Percentiles rank a stretch among this genome's conserved stretches.
Evolutionary conservation across 768 basidiomycete genomes (phyloP).

Genomic region (Tulasnella sp.): DNA sequence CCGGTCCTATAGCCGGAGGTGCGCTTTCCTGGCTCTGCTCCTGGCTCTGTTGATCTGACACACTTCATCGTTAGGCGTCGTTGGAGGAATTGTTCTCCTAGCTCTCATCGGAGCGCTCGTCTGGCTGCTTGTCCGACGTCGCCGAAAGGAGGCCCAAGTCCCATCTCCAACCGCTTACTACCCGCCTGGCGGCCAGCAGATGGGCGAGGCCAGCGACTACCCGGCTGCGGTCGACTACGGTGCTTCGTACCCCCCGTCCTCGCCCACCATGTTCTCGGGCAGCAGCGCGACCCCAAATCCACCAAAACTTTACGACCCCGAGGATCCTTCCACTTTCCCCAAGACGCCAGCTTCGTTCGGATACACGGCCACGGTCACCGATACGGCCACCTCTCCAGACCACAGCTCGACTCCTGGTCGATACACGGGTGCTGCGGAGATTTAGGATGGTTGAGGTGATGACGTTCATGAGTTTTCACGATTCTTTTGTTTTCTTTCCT

Average conservation of each 20-base stretch:
- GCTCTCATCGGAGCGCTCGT: not conserved
- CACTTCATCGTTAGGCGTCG: not conserved
- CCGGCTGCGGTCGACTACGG: slow-evolving; percentile 2
- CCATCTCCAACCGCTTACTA: not conserved
- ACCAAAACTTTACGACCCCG: not conserved
- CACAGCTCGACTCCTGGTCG: not conserved
- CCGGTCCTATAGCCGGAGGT: slow-evolving; percentile 24
- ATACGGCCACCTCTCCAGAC: not conserved
- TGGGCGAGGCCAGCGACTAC: not conserved
- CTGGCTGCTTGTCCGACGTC: not conserved
- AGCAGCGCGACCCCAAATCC: not conserved
- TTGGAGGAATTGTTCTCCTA: slow-evolving; percentile 13
- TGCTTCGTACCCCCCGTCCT: slow-evolving; percentile 1
- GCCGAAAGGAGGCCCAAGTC: not conserved
- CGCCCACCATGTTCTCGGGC: not conserved
- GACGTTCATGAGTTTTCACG: not conserved
- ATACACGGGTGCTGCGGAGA: slow-evolving; percentile 1
- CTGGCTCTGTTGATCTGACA: not conserved
- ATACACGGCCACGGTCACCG: not conserved
- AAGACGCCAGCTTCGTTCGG: slow-evolving; percentile 17
- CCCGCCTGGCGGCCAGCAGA: not conserved
- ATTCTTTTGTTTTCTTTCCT: not conserved
- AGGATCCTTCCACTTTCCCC: slow-evolving; percentile 22
- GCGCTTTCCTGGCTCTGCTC: not conserved
- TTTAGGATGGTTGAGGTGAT: not conserved